Conservation (phyloP, 768 basidiomycete species). For the Baorangia bicolor region DNA sequence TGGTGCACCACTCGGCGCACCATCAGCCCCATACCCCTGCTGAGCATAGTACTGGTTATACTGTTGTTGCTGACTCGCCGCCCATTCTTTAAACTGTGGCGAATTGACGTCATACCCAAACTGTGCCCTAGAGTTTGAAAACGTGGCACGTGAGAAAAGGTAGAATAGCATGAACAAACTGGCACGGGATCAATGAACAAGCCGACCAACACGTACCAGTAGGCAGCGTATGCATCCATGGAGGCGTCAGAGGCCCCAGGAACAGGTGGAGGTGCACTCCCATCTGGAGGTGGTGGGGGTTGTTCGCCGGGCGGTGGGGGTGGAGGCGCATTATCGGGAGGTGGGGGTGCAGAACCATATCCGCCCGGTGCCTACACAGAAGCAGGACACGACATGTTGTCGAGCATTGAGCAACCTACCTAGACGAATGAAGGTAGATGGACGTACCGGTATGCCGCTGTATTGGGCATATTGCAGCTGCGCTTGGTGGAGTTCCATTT, state of each 20-base stretch:
- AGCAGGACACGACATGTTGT: neutral
- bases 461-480: slow-evolving; percentile 81
- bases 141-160: neutral
- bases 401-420: neutral
- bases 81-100: slow-evolving; percentile 79
- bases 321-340: slow-evolving; percentile 37
- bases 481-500: slow-evolving; percentile 84
- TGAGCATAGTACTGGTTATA: slow-evolving; percentile 74
- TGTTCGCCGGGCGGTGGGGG: slow-evolving; percentile 52
- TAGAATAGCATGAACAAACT: neutral
- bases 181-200: neutral
- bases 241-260: slow-evolving; percentile 42
- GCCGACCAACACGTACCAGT: slow-evolving; percentile 47
- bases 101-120: slow-evolving; percentile 89
- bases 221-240: slow-evolving; percentile 56
- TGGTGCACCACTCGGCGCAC: neutral
- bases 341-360: slow-evolving; percentile 38
- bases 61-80: slow-evolving; percentile 60
- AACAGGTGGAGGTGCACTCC: slow-evolving; percentile 39
- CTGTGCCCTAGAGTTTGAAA: slow-evolving; percentile 55
- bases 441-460: slow-evolving; percentile 53
- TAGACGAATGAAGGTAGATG: neutral
- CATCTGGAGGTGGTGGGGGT: slow-evolving; percentile 54
- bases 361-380: slow-evolving; percentile 29
- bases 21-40: slow-evolving; percentile 44